Base-by-base conservation (phyloP, 306 rosid species). In the Ormosia semicastrata region DNA sequence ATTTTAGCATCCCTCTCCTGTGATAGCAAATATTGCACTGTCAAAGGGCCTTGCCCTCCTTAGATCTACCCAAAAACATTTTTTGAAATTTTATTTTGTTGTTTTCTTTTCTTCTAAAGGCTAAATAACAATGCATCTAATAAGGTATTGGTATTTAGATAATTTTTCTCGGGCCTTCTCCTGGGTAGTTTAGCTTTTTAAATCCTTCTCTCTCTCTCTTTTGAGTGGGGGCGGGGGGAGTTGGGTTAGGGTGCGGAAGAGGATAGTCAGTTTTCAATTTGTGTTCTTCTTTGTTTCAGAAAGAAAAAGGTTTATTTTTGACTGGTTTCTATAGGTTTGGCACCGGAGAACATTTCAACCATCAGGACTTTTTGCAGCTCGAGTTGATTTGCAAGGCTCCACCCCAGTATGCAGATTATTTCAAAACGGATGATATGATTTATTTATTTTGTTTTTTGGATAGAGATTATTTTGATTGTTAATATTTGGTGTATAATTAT, bases 291-390 rank as follows among this genome's bases (percentile, higher is more conserved):
- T 71, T 32, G 39, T 64, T 63, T 72, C 32, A 41, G 39, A 63
- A 39, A 37, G 29, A 32, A 15, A 65, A 2, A 18, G 7, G 47
- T 43, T 75, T 44, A 69, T 40, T 60, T 81, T 81, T 68, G 56
- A 41, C 33, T 54, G 40, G 73, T 82, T 80, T 89, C 46, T 66
- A 65, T 82, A 95, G 99, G 92, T 96, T 85, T 96, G 99, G 99
- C 98, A 85, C 52, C 92, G 98, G 29, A 87, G 99, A 85, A 92
- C 90, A 41, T 96, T 96, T 85, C 99, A 96, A 84, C 97, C 91
- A 29, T 93, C 99, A n/a, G 99, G 99, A 75, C 98, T 96, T 79
- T 96, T 90, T 92, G 99, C 99, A 46, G 94, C 99, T 80, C 94
- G 99, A 66, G 94, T 96, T 79, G 92, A 93, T 83, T 83, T 96